Evolutionary conservation across 257 asterid species (phyloP).

Genomic region (Nemophila menziesii): DNA sequence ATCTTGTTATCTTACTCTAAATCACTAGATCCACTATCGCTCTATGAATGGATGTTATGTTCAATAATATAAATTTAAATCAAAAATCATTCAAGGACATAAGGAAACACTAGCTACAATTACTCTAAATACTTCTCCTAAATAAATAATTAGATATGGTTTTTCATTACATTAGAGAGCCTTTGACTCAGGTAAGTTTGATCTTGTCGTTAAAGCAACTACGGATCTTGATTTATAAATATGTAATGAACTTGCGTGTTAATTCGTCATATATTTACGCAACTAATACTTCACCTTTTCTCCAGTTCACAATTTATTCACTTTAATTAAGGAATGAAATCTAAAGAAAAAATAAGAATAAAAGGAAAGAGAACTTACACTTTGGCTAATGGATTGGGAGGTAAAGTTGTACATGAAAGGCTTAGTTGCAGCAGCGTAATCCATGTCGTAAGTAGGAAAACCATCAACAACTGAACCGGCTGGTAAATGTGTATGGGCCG

Average conservation of each 20-base stretch:
- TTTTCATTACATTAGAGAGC: no score
- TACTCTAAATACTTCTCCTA: no score
- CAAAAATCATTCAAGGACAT: no score
- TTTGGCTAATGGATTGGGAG: conserved; percentile 72
- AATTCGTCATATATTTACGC: no score
- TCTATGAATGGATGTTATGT: neutral
- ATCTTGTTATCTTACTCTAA: neutral
- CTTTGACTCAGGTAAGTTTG: no score
- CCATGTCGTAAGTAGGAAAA: conserved; percentile 52
- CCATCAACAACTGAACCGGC: conserved; percentile 69
- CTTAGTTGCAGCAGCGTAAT: conserved; percentile 38
- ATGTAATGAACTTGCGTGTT: no score
- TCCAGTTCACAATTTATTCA: neutral
- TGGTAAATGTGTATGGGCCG: conserved; percentile 21
- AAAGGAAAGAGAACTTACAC: conserved; percentile 35
- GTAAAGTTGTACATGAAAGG: conserved; percentile 67
- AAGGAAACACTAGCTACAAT: no score
- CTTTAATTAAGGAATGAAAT: neutral
- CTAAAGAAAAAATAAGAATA: neutral
- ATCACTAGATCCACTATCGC: neutral
- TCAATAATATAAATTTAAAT: no score
- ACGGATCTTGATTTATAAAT: no score
- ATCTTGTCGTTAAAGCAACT: no score
- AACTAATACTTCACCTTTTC: neutral
- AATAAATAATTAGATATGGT: no score